phyloP scores from a whole-genome alignment of 371 early-diverging fungal species.

The Mucor irregularis region DNA sequence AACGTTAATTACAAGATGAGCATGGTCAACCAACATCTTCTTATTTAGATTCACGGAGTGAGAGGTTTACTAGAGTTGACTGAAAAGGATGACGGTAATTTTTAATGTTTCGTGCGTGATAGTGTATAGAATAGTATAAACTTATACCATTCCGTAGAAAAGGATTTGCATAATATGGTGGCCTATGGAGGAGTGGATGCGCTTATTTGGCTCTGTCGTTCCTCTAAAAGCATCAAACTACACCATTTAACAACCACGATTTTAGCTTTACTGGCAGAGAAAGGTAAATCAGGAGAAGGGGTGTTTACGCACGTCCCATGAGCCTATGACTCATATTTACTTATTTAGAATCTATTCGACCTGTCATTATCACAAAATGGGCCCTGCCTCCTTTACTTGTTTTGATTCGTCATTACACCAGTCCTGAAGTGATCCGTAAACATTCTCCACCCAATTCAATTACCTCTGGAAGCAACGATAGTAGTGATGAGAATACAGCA shows the following conservation, averaged over 20 bases:
- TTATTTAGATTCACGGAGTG: conserved; percentile 60
- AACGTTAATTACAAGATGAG: too few relatives aligned
- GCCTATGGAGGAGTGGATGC: conserved; percentile 66
- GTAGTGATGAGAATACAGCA: neutral
- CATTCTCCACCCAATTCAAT: conserved; percentile 8
- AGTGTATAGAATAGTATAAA: too few relatives aligned
- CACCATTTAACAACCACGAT: conserved; percentile 57
- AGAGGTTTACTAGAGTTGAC: conserved; percentile 62
- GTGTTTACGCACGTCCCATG: too few relatives aligned
- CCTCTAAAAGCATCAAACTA: conserved; percentile 44
- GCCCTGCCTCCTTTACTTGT: conserved; percentile 45
- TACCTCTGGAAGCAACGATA: neutral
- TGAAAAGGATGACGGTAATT: conserved; percentile 55
- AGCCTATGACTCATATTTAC: too few relatives aligned
- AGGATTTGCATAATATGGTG: conserved; percentile 52
- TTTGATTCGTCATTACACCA: conserved; percentile 33
- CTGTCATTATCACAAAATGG: conserved; percentile 55
- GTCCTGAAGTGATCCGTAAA: neutral
- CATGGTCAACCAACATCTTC: too few relatives aligned
- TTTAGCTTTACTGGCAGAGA: conserved; percentile 50
- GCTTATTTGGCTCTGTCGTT: conserved; percentile 55
- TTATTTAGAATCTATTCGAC: conserved; percentile 44
- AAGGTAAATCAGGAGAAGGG: conserved; percentile 26
- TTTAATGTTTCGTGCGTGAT: too few relatives aligned
- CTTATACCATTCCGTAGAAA: too few relatives aligned